Percentiles rank a stretch among this genome's conserved stretches.
Conservation (phyloP, 129 eudicot species). For the Dittrichia graveolens region DNA sequence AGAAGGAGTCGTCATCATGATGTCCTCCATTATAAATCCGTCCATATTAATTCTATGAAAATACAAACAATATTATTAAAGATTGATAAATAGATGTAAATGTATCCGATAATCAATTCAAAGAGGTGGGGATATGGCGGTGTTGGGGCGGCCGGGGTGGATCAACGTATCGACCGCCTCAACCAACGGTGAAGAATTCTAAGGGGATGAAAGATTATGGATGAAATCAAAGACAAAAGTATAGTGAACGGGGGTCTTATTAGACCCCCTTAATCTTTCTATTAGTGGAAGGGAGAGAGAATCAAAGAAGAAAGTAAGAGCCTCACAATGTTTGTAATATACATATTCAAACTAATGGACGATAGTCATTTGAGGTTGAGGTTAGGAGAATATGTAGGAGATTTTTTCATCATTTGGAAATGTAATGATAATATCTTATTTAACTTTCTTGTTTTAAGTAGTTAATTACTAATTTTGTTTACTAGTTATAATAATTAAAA, state of each 20-base stretch:
- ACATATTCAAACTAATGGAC: constrained; percentile 16
- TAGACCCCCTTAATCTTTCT: constrained; percentile 14
- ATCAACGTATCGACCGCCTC: constrained; percentile 32
- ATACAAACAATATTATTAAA: not conserved
- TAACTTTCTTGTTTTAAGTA: not conserved
- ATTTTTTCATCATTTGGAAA: constrained; percentile 7
- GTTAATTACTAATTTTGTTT: not conserved
- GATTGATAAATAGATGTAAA: constrained; percentile 3
- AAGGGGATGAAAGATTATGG: constrained; percentile 35
- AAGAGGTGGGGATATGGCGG: constrained; percentile 28
- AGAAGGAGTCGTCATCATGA: not conserved
- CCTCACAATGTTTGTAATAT: constrained; percentile 15
- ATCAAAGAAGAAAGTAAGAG: not conserved
- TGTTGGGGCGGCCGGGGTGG: constrained; percentile 35
- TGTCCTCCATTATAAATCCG: constrained; percentile 3
- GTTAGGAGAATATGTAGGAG: constrained; percentile 32
- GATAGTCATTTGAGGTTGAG: constrained; percentile 25
- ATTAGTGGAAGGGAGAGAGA: not conserved
- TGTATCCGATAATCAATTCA: not conserved
- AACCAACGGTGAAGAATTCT: constrained; percentile 23
- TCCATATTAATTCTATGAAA: not conserved
- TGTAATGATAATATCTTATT: not conserved
- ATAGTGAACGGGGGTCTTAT: constrained; percentile 26
- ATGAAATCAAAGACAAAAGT: constrained; percentile 20
- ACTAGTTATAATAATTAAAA: too few relatives aligned